Base-by-base conservation (phyloP, 1,139 yeast species). In the Pichia sp. region DNA sequence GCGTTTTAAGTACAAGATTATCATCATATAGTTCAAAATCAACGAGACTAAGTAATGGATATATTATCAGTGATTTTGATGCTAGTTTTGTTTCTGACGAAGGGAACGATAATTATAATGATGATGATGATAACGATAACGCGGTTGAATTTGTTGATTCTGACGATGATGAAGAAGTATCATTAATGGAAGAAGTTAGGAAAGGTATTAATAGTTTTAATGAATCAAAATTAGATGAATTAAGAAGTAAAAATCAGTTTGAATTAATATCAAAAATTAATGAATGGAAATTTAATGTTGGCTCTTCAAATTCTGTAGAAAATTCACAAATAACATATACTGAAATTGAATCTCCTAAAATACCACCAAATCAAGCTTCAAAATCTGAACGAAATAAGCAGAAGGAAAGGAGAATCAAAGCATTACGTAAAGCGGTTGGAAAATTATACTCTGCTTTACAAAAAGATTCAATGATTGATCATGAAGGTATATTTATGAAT, bases 401-500 rank as follows among this genome's bases (percentile, higher is more conserved):
- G 27, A 37, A 31, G 35, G 25, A 42, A 16, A 40, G n/a, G 6
- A 39, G 29, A 35, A 34, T 37, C 6, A 32, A 33, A 33, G 33
- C 26, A 5, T 34, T 38, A 12, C 40, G 34, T 24, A 41, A 34
- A 28, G 34, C 31, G 3, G 37, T 45, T 4, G 34, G 35, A 20
- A 41, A 37, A 8, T 10, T 45, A 11, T 35, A 37, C 24, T 35
- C 41, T 11, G 41, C 45, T 1, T 32, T 48, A 16, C 35, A 45
- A 32, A 42, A 27, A 20, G 48, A 45, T 12, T 23, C 34, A n/a
- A 29, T 29, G 4, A 45, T 40, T 22, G 41, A 46, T 29, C 46
- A 51, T 9, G 54, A 51, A 36, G 54, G 54, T 23, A 35, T 47
- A 9, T 45, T 55, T 34, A 50, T 59, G 58, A 53, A 54, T 45